These are phyloP conservation scores for Spathaspora arborariae DNA, from an alignment of 805 yeast species.

Conservation along the genomic window DNA sequence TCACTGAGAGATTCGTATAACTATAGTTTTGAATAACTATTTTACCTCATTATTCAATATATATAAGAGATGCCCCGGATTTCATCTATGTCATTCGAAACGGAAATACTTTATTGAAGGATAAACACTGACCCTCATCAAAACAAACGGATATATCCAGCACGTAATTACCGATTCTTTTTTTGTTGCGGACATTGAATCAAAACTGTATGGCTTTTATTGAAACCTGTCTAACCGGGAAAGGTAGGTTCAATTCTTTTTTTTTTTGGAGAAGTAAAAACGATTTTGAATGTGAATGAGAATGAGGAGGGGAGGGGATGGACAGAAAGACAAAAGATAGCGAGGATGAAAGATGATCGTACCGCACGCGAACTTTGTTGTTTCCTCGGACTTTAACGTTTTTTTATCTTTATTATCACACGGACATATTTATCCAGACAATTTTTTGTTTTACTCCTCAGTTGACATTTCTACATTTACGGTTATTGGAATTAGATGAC, in stretches of 20 bases:
- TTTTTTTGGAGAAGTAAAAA: background rate
- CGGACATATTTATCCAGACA: background rate
- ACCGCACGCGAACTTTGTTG: too few relatives aligned
- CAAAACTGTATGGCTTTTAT: background rate
- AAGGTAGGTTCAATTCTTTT: background rate
- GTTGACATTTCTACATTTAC: too few relatives aligned
- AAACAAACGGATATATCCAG: background rate
- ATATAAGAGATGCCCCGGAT: too few relatives aligned
- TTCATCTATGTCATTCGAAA: background rate
- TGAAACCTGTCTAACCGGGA: background rate
- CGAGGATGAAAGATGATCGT: too few relatives aligned
- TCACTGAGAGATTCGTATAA: background rate
- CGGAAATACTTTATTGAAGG: background rate
- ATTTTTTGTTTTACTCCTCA: background rate
- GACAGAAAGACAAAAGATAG: too few relatives aligned
- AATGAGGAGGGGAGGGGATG: background rate
- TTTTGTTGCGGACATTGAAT: too few relatives aligned
- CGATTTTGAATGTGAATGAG: background rate
- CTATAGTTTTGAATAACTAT: too few relatives aligned
- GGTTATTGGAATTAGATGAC: too few relatives aligned
- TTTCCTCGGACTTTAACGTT: background rate
- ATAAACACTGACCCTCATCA: background rate
- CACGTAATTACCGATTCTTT: background rate
- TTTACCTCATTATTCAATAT: too few relatives aligned
- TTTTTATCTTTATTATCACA: background rate